Conservation (phyloP, 1,284 basidiomycete genomes). For the Ganoderma sp. region DNA sequence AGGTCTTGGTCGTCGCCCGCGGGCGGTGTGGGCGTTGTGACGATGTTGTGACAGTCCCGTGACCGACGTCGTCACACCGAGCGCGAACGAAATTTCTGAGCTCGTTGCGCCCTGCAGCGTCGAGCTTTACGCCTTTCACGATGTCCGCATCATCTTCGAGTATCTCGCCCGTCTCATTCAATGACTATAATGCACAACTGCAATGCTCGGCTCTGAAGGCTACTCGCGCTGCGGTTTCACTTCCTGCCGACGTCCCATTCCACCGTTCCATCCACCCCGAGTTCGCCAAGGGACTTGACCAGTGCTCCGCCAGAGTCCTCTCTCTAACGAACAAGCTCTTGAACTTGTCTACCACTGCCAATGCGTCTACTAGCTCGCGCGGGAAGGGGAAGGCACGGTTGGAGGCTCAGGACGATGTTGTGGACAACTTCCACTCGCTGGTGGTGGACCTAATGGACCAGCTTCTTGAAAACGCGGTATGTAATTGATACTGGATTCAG, state of each 20-base stretch:
- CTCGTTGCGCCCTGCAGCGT: background rate
- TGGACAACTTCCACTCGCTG: slow-evolving; percentile 79
- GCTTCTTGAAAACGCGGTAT: slow-evolving; percentile 83
- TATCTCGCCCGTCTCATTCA: slow-evolving; percentile 39
- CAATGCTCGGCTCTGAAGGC: slow-evolving; percentile 65
- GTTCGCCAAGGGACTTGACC: slow-evolving; percentile 71
- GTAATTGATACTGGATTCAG: slow-evolving; percentile 37
- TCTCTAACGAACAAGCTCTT: slow-evolving; percentile 70
- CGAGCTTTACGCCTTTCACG: background rate
- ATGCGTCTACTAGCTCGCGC: slow-evolving; percentile 42
- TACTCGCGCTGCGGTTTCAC: slow-evolving; percentile 60
- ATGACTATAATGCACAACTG: slow-evolving; percentile 53
- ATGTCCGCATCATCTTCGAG: slow-evolving; percentile 24
- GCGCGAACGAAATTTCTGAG: slow-evolving; percentile 16
- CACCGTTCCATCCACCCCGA: slow-evolving; percentile 82
- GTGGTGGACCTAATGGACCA: slow-evolving; percentile 87
- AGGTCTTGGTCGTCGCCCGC: background rate
- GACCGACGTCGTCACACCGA: slow-evolving; percentile 5
- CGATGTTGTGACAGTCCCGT: background rate
- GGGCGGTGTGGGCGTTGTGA: slow-evolving; percentile 8
- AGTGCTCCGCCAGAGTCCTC: slow-evolving; percentile 64
- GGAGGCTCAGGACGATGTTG: slow-evolving; percentile 76
- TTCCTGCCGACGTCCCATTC: slow-evolving; percentile 79
- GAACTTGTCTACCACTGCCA: slow-evolving; percentile 52
- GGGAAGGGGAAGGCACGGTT: slow-evolving; percentile 58